A percentile compares a stretch with the other conserved stretches of the same genome.
These are phyloP conservation scores for Camellia japonica DNA, from an alignment of 148 eudicot genomes.

Conservation along the genomic window DNA sequence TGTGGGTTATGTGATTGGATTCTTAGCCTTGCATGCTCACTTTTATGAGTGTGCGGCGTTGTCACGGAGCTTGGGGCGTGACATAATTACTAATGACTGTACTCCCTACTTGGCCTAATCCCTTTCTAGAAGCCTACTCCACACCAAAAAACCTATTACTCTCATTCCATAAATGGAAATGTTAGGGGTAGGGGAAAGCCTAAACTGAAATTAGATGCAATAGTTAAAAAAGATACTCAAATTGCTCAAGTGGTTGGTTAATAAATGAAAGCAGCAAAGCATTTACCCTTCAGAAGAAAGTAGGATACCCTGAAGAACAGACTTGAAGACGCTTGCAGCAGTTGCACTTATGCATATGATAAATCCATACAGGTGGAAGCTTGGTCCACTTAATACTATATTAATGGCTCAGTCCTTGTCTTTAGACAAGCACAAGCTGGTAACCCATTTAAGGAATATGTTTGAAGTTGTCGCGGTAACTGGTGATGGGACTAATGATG, in stretches of 20 bases:
- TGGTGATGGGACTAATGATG: too few species aligned
- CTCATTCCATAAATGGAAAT: neutral
- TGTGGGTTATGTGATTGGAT: too few species aligned
- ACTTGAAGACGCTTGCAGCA: slow-evolving; percentile 95
- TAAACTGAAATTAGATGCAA: too few species aligned
- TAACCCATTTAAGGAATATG: slow-evolving; percentile 43
- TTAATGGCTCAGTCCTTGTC: slow-evolving; percentile 80
- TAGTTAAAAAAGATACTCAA: too few species aligned
- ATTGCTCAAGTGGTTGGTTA: neutral
- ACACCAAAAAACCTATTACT: neutral
- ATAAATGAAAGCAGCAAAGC: neutral
- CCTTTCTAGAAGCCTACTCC: neutral
- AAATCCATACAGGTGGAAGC: slow-evolving; percentile 93
- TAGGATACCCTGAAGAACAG: slow-evolving; percentile 95
- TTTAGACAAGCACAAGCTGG: slow-evolving; percentile 65
- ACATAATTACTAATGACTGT: neutral
- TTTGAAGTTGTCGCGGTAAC: slow-evolving; percentile 80
- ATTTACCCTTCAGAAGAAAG: slow-evolving; percentile 94
- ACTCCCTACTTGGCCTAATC: neutral
- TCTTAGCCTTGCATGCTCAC: too few species aligned
- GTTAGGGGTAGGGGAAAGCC: too few species aligned
- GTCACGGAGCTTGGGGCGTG: too few species aligned
- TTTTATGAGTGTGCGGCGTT: too few species aligned
- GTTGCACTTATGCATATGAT: slow-evolving; percentile 97
- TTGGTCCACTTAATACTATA: slow-evolving; percentile 21